Evolutionary conservation across 1,284 basidiomycete species (phyloP), one percentile per base, ranked within the genome.

Genomic region (Pterula multifida): DNA sequence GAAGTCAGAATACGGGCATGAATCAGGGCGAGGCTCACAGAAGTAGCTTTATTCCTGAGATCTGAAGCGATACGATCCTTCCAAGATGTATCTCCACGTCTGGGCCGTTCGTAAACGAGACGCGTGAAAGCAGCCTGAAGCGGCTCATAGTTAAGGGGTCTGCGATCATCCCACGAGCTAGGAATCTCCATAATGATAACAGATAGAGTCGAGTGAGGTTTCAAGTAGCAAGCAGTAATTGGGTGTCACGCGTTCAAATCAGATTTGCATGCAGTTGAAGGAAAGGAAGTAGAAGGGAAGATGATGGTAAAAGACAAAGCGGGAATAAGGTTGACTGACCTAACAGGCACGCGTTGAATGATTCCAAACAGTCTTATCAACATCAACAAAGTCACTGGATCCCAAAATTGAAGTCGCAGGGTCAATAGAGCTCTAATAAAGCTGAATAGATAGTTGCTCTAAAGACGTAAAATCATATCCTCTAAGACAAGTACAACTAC

Each of bases 71-170:
- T 26, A 17, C 39, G 23, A 48, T 1, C 13, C 23, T 44, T 13
- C 47, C 42, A 24, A 19, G 28, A 47, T 21, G 26, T 48, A n/a
- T 35, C 50, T 9, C 22, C 26, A 13, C 46, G 22, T 36, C 26
- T 42, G 39, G 39, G 39, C 9, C 39, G 39, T 9, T 42, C 4
- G 45, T 19, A 15, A 45, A 21, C 1, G 11, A 17, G 51, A 55
- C 21, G 32, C 44, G 47, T 4, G 50, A 67, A 68, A 2, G 23
- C 13, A 4, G 52, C 50, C 1, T 45, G 47, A 55, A 67, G 61
- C 3, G 64, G 64, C 24, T 66, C 60, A 28, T 63, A 57, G 3
- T 60, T 45, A 2, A 65, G 57, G 26, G 64, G 59, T 3, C 21
- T 36, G 23, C 24, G 17, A 53, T 68, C 65, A 23, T 54, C 48